Evolutionary conservation across 2,329 filamentous ascomycete genomes (phyloP), one percentile per base, ranked within the genome.

Genomic region (Waltergamsia citrina): DNA sequence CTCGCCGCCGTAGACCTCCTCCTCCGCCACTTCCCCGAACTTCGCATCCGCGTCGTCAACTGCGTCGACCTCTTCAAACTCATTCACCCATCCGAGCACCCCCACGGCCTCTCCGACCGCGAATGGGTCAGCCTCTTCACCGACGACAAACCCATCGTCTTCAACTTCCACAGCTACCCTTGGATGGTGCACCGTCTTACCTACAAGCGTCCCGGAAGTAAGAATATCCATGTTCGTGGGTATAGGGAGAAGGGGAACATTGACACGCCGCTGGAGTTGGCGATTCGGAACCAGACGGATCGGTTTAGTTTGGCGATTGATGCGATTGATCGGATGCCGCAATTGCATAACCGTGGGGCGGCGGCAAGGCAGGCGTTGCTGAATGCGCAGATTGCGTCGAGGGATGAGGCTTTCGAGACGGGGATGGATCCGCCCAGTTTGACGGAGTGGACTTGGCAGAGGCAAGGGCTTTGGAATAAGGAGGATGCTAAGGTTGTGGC

Each of bases 191-290:
- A 87, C 60, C 70, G 82, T 33, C 58, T 88, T 44, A 82, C 81
- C 1, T 87, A 86, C 61, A 81, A 81, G 60, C 75, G 82, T 1
- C 78, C 76, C 2, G 81, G 81, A 5, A 74, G 70, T 52, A 52
- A 66, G 29, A 77, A 83, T 55, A 56, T 87, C 41, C 76, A 84
- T 46, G 83, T 88, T n/a, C 68, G 78, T 21, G 83, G 83, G 2
- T 88, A 87, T 64, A 78, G 72, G 49, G 82, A 88, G 63, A 87
- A 88, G 69, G 83, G 83, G 30, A 88, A 87, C 53, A 87, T 87
- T 45, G 81, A 88, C 52, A 87, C 83, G 0, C 83, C 82, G 2
- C 73, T 87, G 15, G 82, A 86, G 58, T 62, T 88, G 42, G 82
- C 82, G 19, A 84, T 87, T 50, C 69, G 81, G 39, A 88, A 88